Evolutionary conservation across 768 basidiomycete species (phyloP).

Genomic region (Boletus subcaerulescens): DNA sequence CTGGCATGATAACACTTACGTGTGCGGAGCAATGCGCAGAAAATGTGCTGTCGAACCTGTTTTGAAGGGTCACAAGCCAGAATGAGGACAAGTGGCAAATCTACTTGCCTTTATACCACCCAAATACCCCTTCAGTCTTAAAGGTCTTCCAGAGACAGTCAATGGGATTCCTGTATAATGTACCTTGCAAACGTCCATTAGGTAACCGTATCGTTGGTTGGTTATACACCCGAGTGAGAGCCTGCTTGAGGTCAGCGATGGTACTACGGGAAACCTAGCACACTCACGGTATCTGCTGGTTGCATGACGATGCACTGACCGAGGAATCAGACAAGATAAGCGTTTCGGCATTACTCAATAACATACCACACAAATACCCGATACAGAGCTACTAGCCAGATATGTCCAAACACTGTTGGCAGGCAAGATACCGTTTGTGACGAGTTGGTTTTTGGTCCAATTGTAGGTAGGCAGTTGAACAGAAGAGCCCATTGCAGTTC

Average conservation of each 20-base stretch:
- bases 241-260: conserved; percentile 38
- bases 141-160: conserved; percentile 98
- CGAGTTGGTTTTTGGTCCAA: conserved; percentile 81
- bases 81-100: neutral
- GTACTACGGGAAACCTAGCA: conserved; percentile 1
- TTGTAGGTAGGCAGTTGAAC: conserved; percentile 97
- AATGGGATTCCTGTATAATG: conserved; percentile 86
- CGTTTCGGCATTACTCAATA: neutral
- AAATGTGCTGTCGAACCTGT: conserved; percentile 92
- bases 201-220: conserved; percentile 77
- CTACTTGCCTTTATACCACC: conserved; percentile 88
- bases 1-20: conserved; percentile 46
- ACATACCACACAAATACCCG: conserved; percentile 88
- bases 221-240: conserved; percentile 94
- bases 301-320: conserved; percentile 87
- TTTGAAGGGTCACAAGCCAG: neutral
- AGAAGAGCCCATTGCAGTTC: conserved; percentile 94
- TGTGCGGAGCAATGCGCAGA: conserved; percentile 88
- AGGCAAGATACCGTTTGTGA: conserved; percentile 62
- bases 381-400: conserved; percentile 82
- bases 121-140: conserved; percentile 81
- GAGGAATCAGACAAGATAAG: conserved; percentile 6
- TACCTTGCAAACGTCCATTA: conserved; percentile 68
- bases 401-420: conserved; percentile 85
- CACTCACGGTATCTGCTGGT: conserved; percentile 79